Evolutionary conservation across 2,329 filamentous ascomycete species (phyloP), one percentile per base, ranked within the genome.

Genomic region (Pyricularia grisea): DNA sequence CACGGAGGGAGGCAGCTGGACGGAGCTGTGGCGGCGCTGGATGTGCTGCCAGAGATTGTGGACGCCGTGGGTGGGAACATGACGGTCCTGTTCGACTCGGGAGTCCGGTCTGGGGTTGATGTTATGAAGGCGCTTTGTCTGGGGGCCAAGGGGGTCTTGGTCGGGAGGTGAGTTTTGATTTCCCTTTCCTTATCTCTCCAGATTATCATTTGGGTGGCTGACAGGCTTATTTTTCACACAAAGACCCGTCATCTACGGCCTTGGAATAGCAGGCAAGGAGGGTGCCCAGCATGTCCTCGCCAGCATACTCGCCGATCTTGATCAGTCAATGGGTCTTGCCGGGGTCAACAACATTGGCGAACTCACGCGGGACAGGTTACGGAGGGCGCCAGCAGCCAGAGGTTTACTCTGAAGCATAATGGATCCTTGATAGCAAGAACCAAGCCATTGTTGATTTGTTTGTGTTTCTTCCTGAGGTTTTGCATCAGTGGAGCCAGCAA

Each of bases 41-140:
- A 87, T 68, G 81, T 88, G 74, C 77, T 90, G 65, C 83, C 86
- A 0, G 82, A 87, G 72, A 86, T 90, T 71, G 84, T 87, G 70
- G 85, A 88, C 4, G 86, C 86, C 0, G 88, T 88, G 0, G 86
- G 89, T 2, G 81, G 82, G 23, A 82, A 81, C 70, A 79, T 89
- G n/a, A 84, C 84, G 0, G 80, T 91, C 25, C 81, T 90, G 63
- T 84, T 91, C 20, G 89, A 91, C 73, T 84, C 81, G 12, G 85
- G 86, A 0, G 82, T 88, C 36, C 74, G 86, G 58, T 81, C 82
- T 17, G 86, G 85, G 0, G 83, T 81, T 0, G 86, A 88, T 74
- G 80, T 87, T 12, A 83, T 88, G 76, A 88, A 88, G 74, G 85
- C 85, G 0, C 74, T 84, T 78, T 74, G 81, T 77, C 70, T 86